phyloP scores from a whole-genome alignment of 2,329 filamentous ascomycete genomes.

The Penicillium digitatum region DNA sequence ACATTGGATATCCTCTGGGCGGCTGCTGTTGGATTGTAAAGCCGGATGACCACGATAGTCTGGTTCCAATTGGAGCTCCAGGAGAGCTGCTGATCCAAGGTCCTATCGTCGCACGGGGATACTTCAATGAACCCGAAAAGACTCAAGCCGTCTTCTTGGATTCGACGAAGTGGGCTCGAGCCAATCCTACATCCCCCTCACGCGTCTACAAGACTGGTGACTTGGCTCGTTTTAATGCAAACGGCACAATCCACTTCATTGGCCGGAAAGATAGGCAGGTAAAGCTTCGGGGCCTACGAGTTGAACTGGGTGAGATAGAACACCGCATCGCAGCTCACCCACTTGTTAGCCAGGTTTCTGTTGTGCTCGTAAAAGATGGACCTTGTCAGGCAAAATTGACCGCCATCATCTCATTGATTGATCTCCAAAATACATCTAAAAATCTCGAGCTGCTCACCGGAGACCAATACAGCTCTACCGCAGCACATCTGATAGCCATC shows the following conservation, averaged over 20 bases:
- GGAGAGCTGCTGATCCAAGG: background rate
- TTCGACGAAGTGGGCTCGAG: background rate
- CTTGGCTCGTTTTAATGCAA: background rate
- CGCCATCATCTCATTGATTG: background rate
- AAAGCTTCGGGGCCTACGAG: background rate
- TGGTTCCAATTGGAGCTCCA: background rate
- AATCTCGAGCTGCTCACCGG: no score
- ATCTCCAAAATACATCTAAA: no score
- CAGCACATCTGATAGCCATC: no score
- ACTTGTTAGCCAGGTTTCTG: background rate
- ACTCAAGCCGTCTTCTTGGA: slow-evolving; percentile 4
- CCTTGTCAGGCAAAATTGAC: background rate
- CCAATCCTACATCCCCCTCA: background rate
- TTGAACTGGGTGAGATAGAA: slow-evolving; percentile 3
- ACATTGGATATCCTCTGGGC: background rate
- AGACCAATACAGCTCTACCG: no score
- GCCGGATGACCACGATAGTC: background rate
- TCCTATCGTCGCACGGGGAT: background rate
- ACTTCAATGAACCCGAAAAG: background rate
- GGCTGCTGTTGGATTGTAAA: background rate
- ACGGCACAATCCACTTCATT: background rate
- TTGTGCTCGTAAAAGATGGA: background rate
- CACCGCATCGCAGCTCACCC: background rate
- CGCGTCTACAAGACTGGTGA: background rate
- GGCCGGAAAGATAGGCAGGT: background rate